Percentiles rank a stretch among this genome's conserved stretches.
Evolutionary conservation across 176 grass and related monocot species (phyloP).

Genomic region (Avena sativa): DNA sequence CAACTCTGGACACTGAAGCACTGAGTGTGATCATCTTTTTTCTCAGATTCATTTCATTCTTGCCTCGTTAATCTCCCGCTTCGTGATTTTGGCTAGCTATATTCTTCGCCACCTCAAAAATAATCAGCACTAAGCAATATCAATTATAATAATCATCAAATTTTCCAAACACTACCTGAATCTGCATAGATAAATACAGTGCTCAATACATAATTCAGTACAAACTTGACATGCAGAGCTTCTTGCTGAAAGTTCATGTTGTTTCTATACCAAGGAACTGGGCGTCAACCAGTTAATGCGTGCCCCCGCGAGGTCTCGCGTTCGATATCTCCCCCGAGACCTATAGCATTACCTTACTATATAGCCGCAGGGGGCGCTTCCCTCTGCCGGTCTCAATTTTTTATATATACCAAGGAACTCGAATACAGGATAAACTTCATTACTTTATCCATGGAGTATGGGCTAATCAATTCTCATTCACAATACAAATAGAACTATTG

Average conservation of each 20-base stretch:
- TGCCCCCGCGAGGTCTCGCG: no score
- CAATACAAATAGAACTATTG: not conserved
- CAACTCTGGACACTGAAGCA: conserved; percentile 1
- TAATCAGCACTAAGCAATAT: not conserved
- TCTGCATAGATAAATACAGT: not conserved
- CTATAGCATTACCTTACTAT: no score
- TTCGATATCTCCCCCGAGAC: no score
- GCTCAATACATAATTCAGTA: not conserved
- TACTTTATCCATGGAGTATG: conserved; percentile 4
- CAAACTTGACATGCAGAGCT: not conserved
- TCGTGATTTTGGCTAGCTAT: not conserved
- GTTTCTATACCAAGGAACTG: not conserved
- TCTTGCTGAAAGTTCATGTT: not conserved
- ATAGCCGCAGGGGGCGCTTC: no score
- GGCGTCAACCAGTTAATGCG: no score
- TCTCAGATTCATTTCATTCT: not conserved
- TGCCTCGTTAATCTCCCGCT: not conserved
- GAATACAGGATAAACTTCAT: not conserved
- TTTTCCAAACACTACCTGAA: conserved; percentile 2
- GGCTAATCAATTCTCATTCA: not conserved
- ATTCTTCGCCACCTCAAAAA: not conserved
- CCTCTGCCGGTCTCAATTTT: not conserved
- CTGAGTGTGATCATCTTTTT: not conserved
- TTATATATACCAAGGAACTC: not conserved
- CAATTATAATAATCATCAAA: not conserved